Conservation (phyloP, 306 rosid genomes). For the Castanea mollissima region DNA sequence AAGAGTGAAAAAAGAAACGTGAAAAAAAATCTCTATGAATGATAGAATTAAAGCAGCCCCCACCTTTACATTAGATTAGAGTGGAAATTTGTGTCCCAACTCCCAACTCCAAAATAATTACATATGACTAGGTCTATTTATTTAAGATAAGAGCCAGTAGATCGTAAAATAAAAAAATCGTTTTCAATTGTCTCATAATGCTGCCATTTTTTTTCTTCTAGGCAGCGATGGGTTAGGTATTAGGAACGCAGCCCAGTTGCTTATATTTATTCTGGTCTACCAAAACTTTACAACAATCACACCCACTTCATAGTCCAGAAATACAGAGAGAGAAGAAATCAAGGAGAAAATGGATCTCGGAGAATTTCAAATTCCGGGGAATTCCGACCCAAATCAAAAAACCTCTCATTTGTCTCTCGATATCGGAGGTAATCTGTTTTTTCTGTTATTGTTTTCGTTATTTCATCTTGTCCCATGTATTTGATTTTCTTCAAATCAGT, state of each 20-base stretch:
- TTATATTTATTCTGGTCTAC: not conserved
- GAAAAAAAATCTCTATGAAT: too few relatives aligned
- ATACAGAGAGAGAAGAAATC: not conserved
- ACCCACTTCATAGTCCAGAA: not conserved
- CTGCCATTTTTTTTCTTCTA: not conserved
- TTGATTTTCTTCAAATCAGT: not conserved
- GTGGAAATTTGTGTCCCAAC: too few relatives aligned
- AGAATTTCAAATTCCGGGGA: constrained; percentile 16
- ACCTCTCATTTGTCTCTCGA: constrained; percentile 81
- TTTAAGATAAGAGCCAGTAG: too few relatives aligned
- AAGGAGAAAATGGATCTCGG: constrained; percentile 45
- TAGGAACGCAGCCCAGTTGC: not conserved
- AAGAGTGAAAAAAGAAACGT: too few relatives aligned
- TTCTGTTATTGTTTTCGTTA: not conserved
- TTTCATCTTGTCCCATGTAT: not conserved
- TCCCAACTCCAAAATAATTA: too few relatives aligned
- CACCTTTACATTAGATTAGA: too few relatives aligned
- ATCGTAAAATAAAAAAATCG: too few relatives aligned
- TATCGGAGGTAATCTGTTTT: constrained; percentile 63
- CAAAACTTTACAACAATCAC: not conserved
- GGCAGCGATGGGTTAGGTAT: not conserved
- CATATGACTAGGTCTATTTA: not conserved
- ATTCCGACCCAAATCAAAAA: constrained; percentile 35
- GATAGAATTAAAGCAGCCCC: too few relatives aligned
- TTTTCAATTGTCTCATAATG: too few relatives aligned